These are phyloP conservation scores for Neopestalotiopsis rosae DNA, from an alignment of 2,329 filamentous ascomycete genomes.

Conservation along the genomic window DNA sequence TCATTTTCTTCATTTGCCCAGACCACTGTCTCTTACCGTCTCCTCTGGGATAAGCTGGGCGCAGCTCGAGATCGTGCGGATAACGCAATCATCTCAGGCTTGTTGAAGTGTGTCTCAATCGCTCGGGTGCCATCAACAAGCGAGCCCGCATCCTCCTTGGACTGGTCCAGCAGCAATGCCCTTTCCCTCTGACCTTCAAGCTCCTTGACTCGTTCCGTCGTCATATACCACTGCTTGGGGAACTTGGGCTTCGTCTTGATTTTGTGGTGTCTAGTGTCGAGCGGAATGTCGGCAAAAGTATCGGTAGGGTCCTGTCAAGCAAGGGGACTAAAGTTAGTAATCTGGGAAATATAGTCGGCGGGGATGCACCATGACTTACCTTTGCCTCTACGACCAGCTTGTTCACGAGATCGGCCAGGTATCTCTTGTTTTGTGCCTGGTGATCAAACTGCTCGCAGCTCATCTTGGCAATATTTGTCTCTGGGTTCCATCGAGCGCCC, in stretches of 20 bases:
- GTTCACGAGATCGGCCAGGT: constrained; percentile 79
- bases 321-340: not conserved
- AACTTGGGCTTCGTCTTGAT: constrained; percentile 72
- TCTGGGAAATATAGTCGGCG: not conserved
- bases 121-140: constrained; percentile 63
- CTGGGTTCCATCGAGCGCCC: constrained; percentile 86
- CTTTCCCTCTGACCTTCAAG: constrained; percentile 66
- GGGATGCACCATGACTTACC: constrained; percentile 41
- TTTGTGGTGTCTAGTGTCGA: constrained; percentile 86
- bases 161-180: constrained; percentile 57
- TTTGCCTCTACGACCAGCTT: constrained; percentile 77
- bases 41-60: constrained; percentile 2
- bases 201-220: constrained; percentile 67
- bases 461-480: constrained; percentile 83
- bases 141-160: constrained; percentile 56
- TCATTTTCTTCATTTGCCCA: not conserved
- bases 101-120: constrained; percentile 47
- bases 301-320: constrained; percentile 69
- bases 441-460: constrained; percentile 88
- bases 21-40: not conserved
- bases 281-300: constrained; percentile 85
- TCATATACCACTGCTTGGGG: constrained; percentile 84
- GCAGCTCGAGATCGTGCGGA: not conserved
- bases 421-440: constrained; percentile 96
- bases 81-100: constrained; percentile 11